Base-by-base conservation (phyloP, 805 yeast species). In the Spathaspora passalidarum region DNA sequence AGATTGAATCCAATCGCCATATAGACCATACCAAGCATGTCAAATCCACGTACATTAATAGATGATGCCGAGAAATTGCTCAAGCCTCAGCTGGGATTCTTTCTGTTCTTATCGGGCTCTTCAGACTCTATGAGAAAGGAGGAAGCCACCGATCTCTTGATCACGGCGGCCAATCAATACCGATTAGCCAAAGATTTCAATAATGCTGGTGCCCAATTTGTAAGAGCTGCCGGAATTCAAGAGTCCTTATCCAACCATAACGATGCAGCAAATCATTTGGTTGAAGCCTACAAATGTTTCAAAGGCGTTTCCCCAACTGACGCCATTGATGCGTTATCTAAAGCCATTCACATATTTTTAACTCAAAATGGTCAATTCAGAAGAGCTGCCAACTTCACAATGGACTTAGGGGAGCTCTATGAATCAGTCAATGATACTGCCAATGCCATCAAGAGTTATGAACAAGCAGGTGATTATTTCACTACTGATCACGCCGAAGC, bases 391-490 rank as follows among this genome's bases (percentile, higher is more conserved):
- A 89, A 89, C 61, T 91, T 86, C 70, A 86, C 91, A 61, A 81
- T 86, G 73, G 99, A 94, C 62, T 75, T 94, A 59, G 99, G 91
- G 9, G 90, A 82, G 54, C 65, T 92, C 39, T 88, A 87, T 60
- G 98, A 92, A 66, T 78, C 78, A 39, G 69, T 88, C 17, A 77
- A 77, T 42, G 92, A 91, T 57, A 65, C 71, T 25, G 69, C 74
- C 19, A 79, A 79, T 54, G 97, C 99, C 5, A 76, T 85, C 44
- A 75, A 75, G 45, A 80, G 90, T 22, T 92, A 86, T 61, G 96
- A 90, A 60, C 87, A 85, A 56, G 97, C 99, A 9, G 97, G 96
- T 35, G 98, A 94, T 59, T 94, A 97, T 91, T 91, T 86, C 61
- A 79, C 81, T 45, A 88, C 92, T 50, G 99, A 94, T 66, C 91